phyloP scores from a whole-genome alignment of 495 filamentous ascomycete species.

The Neurospora sp. region DNA sequence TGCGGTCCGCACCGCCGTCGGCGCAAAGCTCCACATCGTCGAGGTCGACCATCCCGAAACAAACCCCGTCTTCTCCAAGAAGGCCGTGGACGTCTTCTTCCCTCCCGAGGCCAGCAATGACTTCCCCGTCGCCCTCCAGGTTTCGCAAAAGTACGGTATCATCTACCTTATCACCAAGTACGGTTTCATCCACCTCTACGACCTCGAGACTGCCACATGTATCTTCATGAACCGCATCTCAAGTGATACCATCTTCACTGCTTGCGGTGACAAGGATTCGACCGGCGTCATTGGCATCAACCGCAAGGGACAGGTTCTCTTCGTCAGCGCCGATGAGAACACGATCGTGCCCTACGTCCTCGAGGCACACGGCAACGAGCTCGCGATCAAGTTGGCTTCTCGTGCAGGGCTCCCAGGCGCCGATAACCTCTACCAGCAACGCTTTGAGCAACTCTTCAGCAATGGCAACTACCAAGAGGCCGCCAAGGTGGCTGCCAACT shows the following conservation, averaged over 20 bases:
- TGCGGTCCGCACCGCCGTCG: constrained; percentile 74
- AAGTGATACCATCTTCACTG: constrained; percentile 97
- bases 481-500: constrained; percentile 92
- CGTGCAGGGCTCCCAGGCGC: constrained; percentile 88
- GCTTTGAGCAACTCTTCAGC: constrained; percentile 76
- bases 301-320: constrained; percentile 90
- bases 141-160: constrained; percentile 89
- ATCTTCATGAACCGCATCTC: constrained; percentile 99
- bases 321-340: constrained; percentile 84
- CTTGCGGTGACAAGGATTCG: constrained; percentile 71
- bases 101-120: constrained; percentile 89
- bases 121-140: constrained; percentile 97
- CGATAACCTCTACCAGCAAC: constrained; percentile 85
- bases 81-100: constrained; percentile 96
- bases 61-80: constrained; percentile 85
- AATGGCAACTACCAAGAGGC: constrained; percentile 74
- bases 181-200: constrained; percentile 97
- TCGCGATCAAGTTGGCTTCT: constrained; percentile 93
- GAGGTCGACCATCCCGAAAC: constrained; percentile 88
- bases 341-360: constrained; percentile 89
- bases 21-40: constrained; percentile 95
- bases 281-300: constrained; percentile 91
- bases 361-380: constrained; percentile 80
- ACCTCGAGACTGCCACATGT: constrained; percentile 91
- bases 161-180: constrained; percentile 98